Percentiles rank a stretch among this genome's conserved stretches.
Evolutionary conservation across 2,329 filamentous ascomycete species (phyloP).

Genomic region (Penicillium verrucosum): DNA sequence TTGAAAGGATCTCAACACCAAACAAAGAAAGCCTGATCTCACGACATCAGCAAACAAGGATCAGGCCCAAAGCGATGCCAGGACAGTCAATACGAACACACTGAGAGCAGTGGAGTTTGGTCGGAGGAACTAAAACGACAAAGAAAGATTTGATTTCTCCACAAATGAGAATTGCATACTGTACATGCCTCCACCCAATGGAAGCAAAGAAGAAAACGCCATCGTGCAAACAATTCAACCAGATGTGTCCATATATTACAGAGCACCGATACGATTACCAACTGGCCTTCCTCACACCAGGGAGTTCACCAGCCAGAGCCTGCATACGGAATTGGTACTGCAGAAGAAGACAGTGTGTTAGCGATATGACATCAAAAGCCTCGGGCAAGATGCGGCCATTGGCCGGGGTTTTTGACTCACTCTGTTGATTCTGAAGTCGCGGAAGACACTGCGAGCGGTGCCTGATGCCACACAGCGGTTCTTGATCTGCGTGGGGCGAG

Average conservation of each 20-base stretch:
- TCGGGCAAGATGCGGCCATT: neutral
- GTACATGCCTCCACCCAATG: conserved; percentile 22
- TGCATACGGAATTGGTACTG: conserved; percentile 93
- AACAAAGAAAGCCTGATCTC: neutral
- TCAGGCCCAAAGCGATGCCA: neutral
- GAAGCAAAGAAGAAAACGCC: conserved; percentile 29
- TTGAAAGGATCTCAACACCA: neutral
- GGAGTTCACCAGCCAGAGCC: conserved; percentile 77
- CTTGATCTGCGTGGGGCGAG: conserved; percentile 85
- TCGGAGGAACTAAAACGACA: neutral
- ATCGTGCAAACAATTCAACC: conserved; percentile 21
- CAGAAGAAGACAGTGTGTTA: conserved; percentile 20
- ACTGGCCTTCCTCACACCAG: conserved; percentile 92
- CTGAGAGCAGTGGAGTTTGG: neutral
- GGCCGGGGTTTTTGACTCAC: conserved; percentile 55
- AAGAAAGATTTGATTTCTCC: conserved; percentile 2
- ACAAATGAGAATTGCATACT: conserved; percentile 19
- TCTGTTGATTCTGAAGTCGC: conserved; percentile 87
- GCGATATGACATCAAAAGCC: neutral
- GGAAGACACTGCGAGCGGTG: conserved; percentile 83
- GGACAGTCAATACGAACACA: neutral
- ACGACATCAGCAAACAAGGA: neutral
- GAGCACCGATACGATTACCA: conserved; percentile 60
- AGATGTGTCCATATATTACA: conserved; percentile 16
- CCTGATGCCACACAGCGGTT: conserved; percentile 91